These are phyloP conservation scores for Quercus mongolica DNA, from an alignment of 306 rosid species.

Conservation along the genomic window DNA sequence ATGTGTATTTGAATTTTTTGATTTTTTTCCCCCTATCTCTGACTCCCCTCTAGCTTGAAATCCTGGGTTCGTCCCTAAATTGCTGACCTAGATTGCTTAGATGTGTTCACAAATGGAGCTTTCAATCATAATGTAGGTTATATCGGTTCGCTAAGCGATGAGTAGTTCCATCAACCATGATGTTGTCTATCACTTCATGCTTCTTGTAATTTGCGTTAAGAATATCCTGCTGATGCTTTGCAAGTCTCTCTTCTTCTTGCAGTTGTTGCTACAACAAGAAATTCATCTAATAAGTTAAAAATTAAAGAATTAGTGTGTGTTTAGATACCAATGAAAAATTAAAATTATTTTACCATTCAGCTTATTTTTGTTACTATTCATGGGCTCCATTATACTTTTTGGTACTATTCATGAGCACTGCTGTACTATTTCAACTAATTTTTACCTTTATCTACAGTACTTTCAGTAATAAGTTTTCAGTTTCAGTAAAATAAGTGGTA, in stretches of 20 bases:
- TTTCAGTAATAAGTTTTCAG: too few relatives aligned
- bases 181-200: slow-evolving; percentile 44
- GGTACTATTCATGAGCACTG: accelerated
- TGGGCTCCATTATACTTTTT: accelerated
- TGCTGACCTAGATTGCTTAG: background rate
- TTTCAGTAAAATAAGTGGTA: too few relatives aligned
- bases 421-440: too few relatives aligned
- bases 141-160: slow-evolving; percentile 42
- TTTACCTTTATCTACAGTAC: too few relatives aligned
- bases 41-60: too few relatives aligned
- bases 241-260: slow-evolving; percentile 60
- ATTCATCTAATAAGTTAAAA: background rate
- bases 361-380: too few relatives aligned
- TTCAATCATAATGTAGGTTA: background rate
- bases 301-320: too few relatives aligned
- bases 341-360: too few relatives aligned
- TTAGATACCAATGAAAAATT: too few relatives aligned
- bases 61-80: too few relatives aligned
- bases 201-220: slow-evolving; percentile 49
- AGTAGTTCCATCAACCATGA: slow-evolving; percentile 60
- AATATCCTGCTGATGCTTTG: slow-evolving; percentile 46
- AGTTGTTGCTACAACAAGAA: slow-evolving; percentile 39
- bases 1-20: too few relatives aligned
- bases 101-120: background rate
- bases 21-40: too few relatives aligned